Base-by-base conservation (phyloP, 768 basidiomycete genomes). In the Kwoniella dendrophila region DNA sequence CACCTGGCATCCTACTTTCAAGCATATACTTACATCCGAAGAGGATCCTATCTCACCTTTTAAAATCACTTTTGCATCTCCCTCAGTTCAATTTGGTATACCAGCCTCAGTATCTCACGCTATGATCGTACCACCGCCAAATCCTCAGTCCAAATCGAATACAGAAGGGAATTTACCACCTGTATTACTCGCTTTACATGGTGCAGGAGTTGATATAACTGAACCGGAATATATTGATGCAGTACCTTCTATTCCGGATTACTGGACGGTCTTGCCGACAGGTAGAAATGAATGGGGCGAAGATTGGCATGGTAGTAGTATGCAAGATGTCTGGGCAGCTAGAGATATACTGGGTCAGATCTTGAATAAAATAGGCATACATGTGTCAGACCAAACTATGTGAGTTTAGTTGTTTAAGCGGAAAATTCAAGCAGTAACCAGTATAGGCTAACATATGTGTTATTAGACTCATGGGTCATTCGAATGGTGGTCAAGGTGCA, bases 271-370 rank as follows among this genome's bases (percentile, higher is more conserved):
- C 20, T 79, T 88, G n/a, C 89, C 92, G 0, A 84, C 86, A n/a
- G 92, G 93, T 0, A 82, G 87, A 53, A 92, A 89, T 1, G 84
- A 88, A 27, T 95, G 92, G 92, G 92, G 92, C 0, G 82, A 93
- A 44, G 93, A 96, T 76, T 95, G 92, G 92, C 93, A 91, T 70
- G 93, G 92, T 0, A 86, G 87, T 3, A 91, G 90, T 70, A 82
- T 87, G 11, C 74, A 78, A 14, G 90, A 93, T 71, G 87, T 85
- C 0, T 90, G 88, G 84, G 76, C 73, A 14, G 80, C 86, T 1
- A 79, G 91, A 5, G 83, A 84, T 27, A 85, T 87, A 2, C 80
- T 93, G 34, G 73, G 77, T 2, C 36, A 30, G 2, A 83, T 90
- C 38, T 71, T 88, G 3, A 66, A 2, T 0, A 50, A 40, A 30